A percentile compares a stretch with the other conserved stretches of the same genome.
phyloP scores from a whole-genome alignment of 768 basidiomycete species.

The Boletus reticulatus region DNA sequence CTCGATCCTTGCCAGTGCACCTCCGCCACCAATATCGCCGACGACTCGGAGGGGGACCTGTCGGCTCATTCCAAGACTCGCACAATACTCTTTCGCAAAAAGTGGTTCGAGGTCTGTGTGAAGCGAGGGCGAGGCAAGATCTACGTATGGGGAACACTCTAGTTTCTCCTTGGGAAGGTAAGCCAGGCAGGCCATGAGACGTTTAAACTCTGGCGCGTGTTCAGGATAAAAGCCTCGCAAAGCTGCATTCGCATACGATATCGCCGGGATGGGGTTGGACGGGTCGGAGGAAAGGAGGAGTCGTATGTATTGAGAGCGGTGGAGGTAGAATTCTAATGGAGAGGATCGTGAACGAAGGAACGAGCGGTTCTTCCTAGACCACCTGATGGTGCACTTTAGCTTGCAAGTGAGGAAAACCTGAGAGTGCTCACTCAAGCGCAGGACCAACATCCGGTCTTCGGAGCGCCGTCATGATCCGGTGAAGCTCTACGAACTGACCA shows the following conservation, averaged over 20 bases:
- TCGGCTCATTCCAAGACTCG: constrained; percentile 81
- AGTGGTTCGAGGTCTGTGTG: constrained; percentile 78
- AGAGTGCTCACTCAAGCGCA: constrained; percentile 66
- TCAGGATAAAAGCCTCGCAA: constrained; percentile 62
- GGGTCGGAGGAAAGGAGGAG: constrained; percentile 65
- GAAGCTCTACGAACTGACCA: constrained; percentile 63
- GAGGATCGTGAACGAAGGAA: constrained; percentile 74
- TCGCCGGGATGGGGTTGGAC: constrained; percentile 54
- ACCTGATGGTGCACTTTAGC: constrained; percentile 46
- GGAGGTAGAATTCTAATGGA: constrained; percentile 84
- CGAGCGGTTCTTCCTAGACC: constrained; percentile 64
- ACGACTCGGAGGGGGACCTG: constrained; percentile 87
- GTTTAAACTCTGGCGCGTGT: constrained; percentile 61
- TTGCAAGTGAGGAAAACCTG: neutral
- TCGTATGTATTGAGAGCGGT: constrained; percentile 87
- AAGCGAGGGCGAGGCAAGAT: constrained; percentile 66
- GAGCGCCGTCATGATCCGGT: constrained; percentile 68
- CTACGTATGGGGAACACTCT: constrained; percentile 68
- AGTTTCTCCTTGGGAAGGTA: constrained; percentile 71
- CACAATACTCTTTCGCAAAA: constrained; percentile 89
- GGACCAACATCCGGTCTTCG: constrained; percentile 63
- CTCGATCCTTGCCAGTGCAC: constrained; percentile 88
- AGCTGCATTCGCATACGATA: constrained; percentile 71
- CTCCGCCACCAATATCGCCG: constrained; percentile 90
- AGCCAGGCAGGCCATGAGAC: constrained; percentile 65